phyloP scores from a whole-genome alignment of 805 yeast genomes.

The Trichomonascus vanleenenianus region DNA sequence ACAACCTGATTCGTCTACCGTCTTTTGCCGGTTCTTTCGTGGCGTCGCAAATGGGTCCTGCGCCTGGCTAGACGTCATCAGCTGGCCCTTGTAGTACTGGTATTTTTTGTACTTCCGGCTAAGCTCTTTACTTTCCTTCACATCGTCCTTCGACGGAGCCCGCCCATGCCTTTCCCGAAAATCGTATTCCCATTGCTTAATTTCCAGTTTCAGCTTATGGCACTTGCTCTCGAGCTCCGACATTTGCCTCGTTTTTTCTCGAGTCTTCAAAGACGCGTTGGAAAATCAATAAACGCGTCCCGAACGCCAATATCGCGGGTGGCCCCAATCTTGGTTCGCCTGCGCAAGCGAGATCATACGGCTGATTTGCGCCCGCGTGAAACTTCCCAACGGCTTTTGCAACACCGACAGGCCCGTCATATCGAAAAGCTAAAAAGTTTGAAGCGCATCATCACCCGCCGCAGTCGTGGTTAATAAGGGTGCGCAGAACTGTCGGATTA shows the following conservation, averaged over 20 bases:
- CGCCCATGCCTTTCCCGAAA: slow-evolving; percentile 35
- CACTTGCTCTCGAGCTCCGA: neutral
- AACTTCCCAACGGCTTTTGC: no score
- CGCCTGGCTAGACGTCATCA: neutral
- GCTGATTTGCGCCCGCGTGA: neutral
- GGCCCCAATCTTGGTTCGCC: neutral
- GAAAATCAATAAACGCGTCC: no score
- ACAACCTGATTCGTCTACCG: neutral
- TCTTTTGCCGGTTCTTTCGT: neutral
- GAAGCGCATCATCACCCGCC: no score
- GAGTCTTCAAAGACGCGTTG: no score
- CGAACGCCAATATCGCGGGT: no score
- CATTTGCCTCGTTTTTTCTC: neutral
- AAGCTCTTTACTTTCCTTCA: slow-evolving; percentile 30
- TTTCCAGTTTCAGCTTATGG: slow-evolving; percentile 32
- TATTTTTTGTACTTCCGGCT: slow-evolving; percentile 18
- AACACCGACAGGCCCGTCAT: no score
- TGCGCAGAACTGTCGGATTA: neutral
- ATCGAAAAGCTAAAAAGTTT: no score
- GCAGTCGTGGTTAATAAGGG: neutral
- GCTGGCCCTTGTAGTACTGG: slow-evolving; percentile 4
- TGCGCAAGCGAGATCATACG: neutral
- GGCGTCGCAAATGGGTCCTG: neutral
- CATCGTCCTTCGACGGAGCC: slow-evolving; percentile 42
- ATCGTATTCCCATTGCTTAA: slow-evolving; percentile 49